Conservation (phyloP, 73 alveolate species). For the Paramecium sexaurelia region DNA sequence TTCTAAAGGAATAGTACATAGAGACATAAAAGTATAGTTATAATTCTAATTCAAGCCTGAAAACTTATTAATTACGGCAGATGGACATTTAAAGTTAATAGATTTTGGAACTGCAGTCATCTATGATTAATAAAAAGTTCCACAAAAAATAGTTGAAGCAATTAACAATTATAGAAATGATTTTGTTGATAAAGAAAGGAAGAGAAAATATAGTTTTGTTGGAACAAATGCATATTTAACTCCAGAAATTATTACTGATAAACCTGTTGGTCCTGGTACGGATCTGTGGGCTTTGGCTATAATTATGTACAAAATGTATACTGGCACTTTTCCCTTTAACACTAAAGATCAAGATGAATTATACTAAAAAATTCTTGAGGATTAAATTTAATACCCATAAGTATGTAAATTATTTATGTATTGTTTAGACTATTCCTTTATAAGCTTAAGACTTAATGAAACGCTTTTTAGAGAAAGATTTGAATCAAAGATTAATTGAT, state of each 20-base stretch:
- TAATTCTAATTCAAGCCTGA: slow-evolving; percentile 70
- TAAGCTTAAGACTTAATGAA: background rate
- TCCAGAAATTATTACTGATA: slow-evolving; percentile 81
- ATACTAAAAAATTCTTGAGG: background rate
- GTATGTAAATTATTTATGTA: background rate
- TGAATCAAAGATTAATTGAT: background rate
- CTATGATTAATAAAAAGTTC: background rate
- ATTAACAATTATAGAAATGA: background rate
- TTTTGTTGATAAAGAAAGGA: background rate
- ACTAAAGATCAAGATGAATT: slow-evolving; percentile 44
- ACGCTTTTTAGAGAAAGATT: background rate
- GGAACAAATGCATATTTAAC: slow-evolving; percentile 79
- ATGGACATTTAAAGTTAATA: slow-evolving; percentile 81
- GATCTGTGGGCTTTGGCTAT: slow-evolving; percentile 84
- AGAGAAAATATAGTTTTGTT: slow-evolving; percentile 65
- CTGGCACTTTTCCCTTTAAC: slow-evolving; percentile 73
- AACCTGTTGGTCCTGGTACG: slow-evolving; percentile 60
- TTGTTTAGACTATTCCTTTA: background rate
- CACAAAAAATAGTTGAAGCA: background rate
- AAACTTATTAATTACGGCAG: slow-evolving; percentile 81
- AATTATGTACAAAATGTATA: slow-evolving; percentile 67
- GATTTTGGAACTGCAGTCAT: slow-evolving; percentile 84
- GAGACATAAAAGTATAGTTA: slow-evolving; percentile 78
- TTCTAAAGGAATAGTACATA: slow-evolving; percentile 57
- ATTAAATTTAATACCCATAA: background rate